These are phyloP conservation scores for Clarkia xantiana DNA, from an alignment of 345 rosid genomes.

Conservation along the genomic window DNA sequence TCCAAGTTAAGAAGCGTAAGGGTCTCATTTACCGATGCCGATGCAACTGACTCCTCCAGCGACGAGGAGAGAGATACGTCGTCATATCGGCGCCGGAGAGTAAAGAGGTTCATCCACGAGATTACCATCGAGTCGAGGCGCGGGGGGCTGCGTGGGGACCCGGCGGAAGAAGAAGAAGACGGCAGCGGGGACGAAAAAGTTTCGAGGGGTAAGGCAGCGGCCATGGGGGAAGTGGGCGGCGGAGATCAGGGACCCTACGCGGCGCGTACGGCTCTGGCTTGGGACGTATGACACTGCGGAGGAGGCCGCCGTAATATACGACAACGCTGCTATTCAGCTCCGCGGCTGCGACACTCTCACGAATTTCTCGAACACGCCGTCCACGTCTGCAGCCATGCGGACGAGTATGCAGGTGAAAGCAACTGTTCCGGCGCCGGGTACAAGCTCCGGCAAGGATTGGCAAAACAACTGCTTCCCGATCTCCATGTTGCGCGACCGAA, in stretches of 20 bases:
- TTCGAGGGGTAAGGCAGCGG: constrained; percentile 77
- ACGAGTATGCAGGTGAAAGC: not conserved
- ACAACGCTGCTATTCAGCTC: constrained; percentile 81
- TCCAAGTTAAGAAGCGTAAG: constrained; percentile 33
- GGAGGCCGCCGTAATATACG: constrained; percentile 88
- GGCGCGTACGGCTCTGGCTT: constrained; percentile 74
- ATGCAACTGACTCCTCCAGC: constrained; percentile 93
- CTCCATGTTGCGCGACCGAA: constrained; percentile 48
- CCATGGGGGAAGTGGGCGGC: constrained; percentile 99
- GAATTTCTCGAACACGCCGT: constrained; percentile 41
- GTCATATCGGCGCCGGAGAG: constrained; percentile 5
- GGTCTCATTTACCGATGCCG: constrained; percentile 64
- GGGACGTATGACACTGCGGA: constrained; percentile 90
- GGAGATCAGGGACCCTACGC: constrained; percentile 79
- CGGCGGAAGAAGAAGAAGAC: constrained; percentile 8
- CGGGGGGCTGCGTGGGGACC: not conserved
- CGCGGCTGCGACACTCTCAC: constrained; percentile 93
- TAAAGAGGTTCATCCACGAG: constrained; percentile 62
- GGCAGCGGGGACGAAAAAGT: constrained; percentile 34
- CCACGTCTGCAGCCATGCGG: constrained; percentile 4
- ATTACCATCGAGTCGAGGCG: constrained; percentile 32
- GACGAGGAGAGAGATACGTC: constrained; percentile 40
- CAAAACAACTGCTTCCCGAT: constrained; percentile 38
- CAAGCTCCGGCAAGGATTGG: constrained; percentile 33
- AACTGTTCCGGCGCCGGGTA: not conserved